phyloP scores from a whole-genome alignment of 306 rosid genomes.

The Malus asiatica region DNA sequence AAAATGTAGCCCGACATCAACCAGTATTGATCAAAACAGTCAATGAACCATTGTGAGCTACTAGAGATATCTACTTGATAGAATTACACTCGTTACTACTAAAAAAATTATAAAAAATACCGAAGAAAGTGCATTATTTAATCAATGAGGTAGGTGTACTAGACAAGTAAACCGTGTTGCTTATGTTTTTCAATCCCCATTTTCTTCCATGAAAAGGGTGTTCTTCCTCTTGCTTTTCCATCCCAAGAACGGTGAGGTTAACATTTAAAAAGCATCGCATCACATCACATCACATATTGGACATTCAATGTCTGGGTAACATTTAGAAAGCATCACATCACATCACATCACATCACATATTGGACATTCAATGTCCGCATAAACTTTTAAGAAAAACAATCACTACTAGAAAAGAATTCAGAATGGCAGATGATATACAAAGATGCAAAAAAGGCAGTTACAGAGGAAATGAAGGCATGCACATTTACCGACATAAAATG shows the following conservation, averaged over 20 bases:
- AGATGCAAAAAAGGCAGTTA: not conserved
- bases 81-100: not conserved
- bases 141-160: not conserved
- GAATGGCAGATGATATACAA: not conserved
- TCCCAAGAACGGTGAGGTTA: not conserved
- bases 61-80: not conserved
- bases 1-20: not conserved
- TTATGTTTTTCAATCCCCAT: not conserved
- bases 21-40: not conserved
- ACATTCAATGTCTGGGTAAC: not conserved
- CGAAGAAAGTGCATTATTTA: not conserved
- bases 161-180: not conserved
- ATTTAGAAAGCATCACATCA: not conserved
- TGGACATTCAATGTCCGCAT: not conserved
- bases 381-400: not conserved
- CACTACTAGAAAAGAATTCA: not conserved
- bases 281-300: not conserved
- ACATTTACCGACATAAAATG: no score
- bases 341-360: not conserved
- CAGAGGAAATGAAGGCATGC: not conserved
- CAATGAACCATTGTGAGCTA: not conserved
- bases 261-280: not conserved
- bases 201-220: not conserved
- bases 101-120: not conserved
- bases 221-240: not conserved